Conservation (phyloP, 2,329 filamentous ascomycete species). For the Exophiala bonariae region DNA sequence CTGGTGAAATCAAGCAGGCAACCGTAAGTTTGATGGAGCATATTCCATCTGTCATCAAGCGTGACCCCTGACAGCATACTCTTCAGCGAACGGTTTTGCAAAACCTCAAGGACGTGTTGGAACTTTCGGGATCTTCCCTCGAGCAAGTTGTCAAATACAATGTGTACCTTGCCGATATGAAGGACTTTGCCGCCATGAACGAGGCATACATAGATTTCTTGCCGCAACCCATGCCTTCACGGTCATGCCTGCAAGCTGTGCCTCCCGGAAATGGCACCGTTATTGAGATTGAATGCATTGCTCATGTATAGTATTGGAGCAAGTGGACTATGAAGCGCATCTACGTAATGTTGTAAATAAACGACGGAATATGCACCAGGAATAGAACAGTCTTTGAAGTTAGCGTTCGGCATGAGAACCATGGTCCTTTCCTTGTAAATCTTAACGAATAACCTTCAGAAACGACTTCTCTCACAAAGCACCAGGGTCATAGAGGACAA, state of each 20-base stretch:
- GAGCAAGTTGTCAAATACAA: conserved; percentile 67
- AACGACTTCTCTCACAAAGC: no score
- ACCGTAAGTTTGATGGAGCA: conserved; percentile 42
- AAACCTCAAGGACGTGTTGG: conserved; percentile 60
- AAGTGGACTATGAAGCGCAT: no score
- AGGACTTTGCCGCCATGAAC: conserved; percentile 75
- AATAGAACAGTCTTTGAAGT: no score
- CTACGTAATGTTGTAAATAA: no score
- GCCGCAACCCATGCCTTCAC: conserved; percentile 45
- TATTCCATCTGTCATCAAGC: no score
- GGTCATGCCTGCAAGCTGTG: conserved; percentile 43
- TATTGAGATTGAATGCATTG: conserved; percentile 49
- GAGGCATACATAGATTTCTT: conserved; percentile 70
- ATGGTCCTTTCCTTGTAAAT: no score
- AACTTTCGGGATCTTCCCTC: conserved; percentile 58
- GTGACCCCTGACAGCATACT: no score
- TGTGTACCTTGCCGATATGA: conserved; percentile 65
- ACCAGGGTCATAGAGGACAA: no score
- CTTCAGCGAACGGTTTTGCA: no score
- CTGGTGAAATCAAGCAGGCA: conserved; percentile 49
- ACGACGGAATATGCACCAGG: no score
- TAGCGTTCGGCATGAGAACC: no score
- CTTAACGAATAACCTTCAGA: no score
- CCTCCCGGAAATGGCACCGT: conserved; percentile 42
- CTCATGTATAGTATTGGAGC: conserved; percentile 34